These are phyloP conservation scores for Phytopythium litorale DNA, from an alignment of 352 stramenopile genomes.

Conservation along the genomic window DNA sequence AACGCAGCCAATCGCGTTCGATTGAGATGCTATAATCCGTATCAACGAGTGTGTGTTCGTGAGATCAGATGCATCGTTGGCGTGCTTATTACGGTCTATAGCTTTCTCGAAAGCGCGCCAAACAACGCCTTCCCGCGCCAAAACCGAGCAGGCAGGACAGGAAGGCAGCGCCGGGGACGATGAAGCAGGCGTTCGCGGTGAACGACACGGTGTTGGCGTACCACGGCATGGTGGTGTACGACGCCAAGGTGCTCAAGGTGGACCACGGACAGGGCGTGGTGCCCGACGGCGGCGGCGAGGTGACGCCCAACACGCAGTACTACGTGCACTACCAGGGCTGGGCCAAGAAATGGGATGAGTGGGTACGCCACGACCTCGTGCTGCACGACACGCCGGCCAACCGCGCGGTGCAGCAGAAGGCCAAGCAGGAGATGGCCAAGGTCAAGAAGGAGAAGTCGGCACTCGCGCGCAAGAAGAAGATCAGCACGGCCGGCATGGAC, in stretches of 20 bases:
- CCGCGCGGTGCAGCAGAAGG: constrained; percentile 50
- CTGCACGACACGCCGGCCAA: constrained; percentile 64
- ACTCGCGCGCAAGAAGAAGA: constrained; percentile 52
- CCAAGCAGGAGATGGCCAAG: constrained; percentile 31
- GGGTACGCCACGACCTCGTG: constrained; percentile 70
- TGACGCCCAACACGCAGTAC: constrained; percentile 50
- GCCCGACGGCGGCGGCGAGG: constrained; percentile 21
- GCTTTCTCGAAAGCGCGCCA: neutral
- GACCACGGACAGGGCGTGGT: constrained; percentile 64
- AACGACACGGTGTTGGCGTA: constrained; percentile 71
- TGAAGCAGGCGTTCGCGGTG: constrained; percentile 34
- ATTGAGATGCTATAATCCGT: no score
- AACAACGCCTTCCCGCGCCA: neutral
- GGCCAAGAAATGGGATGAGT: constrained; percentile 92
- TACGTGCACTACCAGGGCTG: constrained; percentile 91
- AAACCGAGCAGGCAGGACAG: neutral
- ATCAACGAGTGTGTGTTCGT: no score
- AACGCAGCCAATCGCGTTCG: neutral
- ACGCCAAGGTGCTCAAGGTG: constrained; percentile 81
- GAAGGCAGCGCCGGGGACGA: neutral
- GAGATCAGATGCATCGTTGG: no score
- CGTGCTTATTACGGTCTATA: no score
- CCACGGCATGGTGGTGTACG: constrained; percentile 84
- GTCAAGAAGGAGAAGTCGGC: constrained; percentile 64
- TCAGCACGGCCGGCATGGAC: constrained; percentile 58